Evolutionary conservation across 106 monocot species (phyloP), one percentile per base, ranked within the genome.

Genomic region (Hemerocallis citrina): DNA sequence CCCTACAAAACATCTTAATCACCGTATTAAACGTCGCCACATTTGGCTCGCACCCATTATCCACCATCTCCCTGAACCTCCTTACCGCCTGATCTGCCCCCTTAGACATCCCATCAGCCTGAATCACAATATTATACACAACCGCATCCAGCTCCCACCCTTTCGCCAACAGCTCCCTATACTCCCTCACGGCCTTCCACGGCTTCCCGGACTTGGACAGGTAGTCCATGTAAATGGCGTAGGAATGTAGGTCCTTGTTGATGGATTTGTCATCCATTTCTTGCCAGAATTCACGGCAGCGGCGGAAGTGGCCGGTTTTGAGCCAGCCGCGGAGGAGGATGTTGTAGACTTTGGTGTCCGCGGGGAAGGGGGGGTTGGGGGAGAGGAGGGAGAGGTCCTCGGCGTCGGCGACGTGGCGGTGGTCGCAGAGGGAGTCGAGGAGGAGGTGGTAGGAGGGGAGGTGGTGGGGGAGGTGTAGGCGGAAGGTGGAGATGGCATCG

Each of bases 251-350:
- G 59, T 94, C 93, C 64, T 85, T 85, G 3, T 20, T 35, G 6
- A 93, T 62, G 1, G 69, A 47, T 0, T 50, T 52, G 8, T 20
- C 39, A 32, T 89, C 81, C 87, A 75, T 91, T 30, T 75, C 79
- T 48, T 64, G 59, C 96, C 85, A 91, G 68, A 77, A 79, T 6
- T 69, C 68, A 52, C 72, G 71, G 72, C 83, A 89, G 21, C 55
- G 50, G 60, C 60, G 43, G 68, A 72, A 98, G 55, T 61, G 66
- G 14, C 75, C 33, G 76, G 85, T 51, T 68, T 82, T 91, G 35
- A 72, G 59, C 91, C 91, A 98, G 12, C 96, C 96, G 1, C 72
- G 78, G 28, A 98, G 91, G 47, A 98, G 48, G 51, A 98, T 63
- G 76, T 98, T 98, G 63, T 92, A 37, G 25, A 63, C 68, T 65